Percentiles rank a stretch among this genome's conserved stretches.
Conservation (phyloP, 352 stramenopile genomes). For the Globisporangium heterothallicum region DNA sequence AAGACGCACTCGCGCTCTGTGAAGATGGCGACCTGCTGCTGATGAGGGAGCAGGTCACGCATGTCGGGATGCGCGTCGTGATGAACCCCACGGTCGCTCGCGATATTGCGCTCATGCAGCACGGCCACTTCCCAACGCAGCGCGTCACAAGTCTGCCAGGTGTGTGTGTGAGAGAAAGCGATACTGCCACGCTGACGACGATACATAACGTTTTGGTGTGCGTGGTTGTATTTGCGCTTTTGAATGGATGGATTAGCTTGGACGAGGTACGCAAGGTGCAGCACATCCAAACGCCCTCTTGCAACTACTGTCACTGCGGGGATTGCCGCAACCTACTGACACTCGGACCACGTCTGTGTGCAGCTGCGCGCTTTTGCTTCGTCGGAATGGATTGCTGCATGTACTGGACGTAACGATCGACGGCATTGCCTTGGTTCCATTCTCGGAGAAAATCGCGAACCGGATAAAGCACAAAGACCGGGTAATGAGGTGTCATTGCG, state of each 20-base stretch:
- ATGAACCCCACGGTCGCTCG: slow-evolving; percentile 37
- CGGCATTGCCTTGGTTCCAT: slow-evolving; percentile 14
- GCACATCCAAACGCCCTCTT: too few relatives aligned
- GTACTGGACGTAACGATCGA: slow-evolving; percentile 18
- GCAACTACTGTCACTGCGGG: too few relatives aligned
- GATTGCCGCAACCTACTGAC: too few relatives aligned
- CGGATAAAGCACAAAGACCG: slow-evolving; percentile 12
- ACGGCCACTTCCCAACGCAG: slow-evolving; percentile 36
- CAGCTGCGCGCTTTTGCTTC: slow-evolving; percentile 26
- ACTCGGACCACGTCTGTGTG: too few relatives aligned
- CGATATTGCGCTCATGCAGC: slow-evolving; percentile 41
- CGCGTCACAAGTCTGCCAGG: slow-evolving; percentile 41
- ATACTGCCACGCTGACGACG: too few relatives aligned
- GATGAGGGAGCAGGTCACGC: slow-evolving; percentile 32
- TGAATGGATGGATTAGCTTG: too few relatives aligned
- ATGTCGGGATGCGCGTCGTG: slow-evolving; percentile 25
- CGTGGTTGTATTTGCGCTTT: neutral
- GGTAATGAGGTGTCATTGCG: too few relatives aligned
- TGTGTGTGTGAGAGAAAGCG: slow-evolving; percentile 22
- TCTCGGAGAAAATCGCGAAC: slow-evolving; percentile 10
- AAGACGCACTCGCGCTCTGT: slow-evolving; percentile 41
- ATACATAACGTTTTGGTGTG: too few relatives aligned
- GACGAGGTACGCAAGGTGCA: slow-evolving; percentile 9
- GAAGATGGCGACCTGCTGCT: slow-evolving; percentile 56
- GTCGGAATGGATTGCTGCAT: slow-evolving; percentile 16